Evolutionary conservation across 2,329 filamentous ascomycete genomes (phyloP).

Genomic region (Botrytis aclada): DNA sequence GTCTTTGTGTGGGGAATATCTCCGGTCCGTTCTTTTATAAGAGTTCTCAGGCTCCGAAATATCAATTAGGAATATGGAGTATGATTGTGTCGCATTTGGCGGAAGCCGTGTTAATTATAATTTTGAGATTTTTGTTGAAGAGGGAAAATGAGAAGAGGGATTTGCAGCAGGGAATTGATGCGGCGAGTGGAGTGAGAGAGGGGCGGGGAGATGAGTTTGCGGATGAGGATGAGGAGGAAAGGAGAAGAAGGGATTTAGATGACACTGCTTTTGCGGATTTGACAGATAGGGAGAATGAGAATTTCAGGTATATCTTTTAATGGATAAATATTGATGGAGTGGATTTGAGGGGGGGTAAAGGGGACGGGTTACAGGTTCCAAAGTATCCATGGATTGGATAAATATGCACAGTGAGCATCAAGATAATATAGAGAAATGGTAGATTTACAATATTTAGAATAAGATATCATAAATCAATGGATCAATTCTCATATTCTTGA

Average conservation of each 20-base stretch:
- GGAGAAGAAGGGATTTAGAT: constrained; percentile 8
- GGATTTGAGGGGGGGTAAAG: neutral
- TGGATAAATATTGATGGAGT: neutral
- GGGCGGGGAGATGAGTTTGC: neutral
- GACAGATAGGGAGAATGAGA: constrained; percentile 14
- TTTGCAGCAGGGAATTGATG: neutral
- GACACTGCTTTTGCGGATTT: constrained; percentile 12
- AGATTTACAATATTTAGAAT: neutral
- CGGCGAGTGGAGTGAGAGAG: neutral
- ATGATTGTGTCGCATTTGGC: constrained; percentile 8
- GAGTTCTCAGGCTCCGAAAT: constrained; percentile 3
- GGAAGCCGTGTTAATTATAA: neutral
- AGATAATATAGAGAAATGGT: neutral
- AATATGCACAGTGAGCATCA: neutral
- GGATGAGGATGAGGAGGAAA: constrained; percentile 4
- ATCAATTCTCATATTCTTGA: neutral
- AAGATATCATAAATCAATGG: neutral
- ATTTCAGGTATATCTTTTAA: constrained; percentile 17
- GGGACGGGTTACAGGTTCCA: neutral
- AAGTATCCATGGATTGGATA: neutral
- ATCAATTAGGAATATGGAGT: constrained; percentile 5
- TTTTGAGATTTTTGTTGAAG: neutral
- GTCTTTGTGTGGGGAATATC: constrained; percentile 51
- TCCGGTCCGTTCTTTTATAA: constrained; percentile 40
- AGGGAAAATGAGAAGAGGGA: constrained; percentile 9